These are phyloP conservation scores for Pythium sukuiense DNA, from an alignment of 352 stramenopile species.

Conservation along the genomic window DNA sequence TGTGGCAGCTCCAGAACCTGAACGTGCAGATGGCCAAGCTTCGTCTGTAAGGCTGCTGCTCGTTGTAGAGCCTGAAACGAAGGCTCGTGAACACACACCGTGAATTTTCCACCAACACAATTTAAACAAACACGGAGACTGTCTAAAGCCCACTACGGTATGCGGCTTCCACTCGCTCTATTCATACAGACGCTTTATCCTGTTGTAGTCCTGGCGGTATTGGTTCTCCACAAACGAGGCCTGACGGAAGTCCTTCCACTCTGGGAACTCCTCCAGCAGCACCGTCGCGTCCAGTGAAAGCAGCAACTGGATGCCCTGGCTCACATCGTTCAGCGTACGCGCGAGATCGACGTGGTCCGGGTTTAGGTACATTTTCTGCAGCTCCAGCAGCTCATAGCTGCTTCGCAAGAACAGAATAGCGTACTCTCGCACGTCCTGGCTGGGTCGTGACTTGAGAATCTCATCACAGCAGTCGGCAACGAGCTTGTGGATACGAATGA, in stretches of 20 bases:
- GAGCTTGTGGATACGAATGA: constrained; percentile 90
- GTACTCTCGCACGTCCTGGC: constrained; percentile 75
- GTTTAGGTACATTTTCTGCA: constrained; percentile 84
- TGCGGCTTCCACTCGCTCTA: constrained; percentile 28
- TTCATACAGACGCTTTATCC: constrained; percentile 92
- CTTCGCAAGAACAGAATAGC: constrained; percentile 87
- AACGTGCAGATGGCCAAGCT: constrained; percentile 83
- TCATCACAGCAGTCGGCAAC: constrained; percentile 90
- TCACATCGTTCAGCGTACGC: constrained; percentile 90
- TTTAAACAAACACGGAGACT: background rate
- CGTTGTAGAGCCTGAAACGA: background rate
- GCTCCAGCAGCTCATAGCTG: constrained; percentile 84
- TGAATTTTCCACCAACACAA: background rate
- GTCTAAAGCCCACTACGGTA: no score
- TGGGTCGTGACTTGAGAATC: constrained; percentile 63
- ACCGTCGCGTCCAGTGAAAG: constrained; percentile 84
- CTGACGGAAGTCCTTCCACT: constrained; percentile 86
- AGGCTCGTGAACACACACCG: background rate
- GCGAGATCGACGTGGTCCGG: constrained; percentile 91
- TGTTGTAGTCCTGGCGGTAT: constrained; percentile 88
- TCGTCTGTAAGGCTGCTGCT: constrained; percentile 44
- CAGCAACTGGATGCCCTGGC: constrained; percentile 89
- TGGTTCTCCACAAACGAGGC: constrained; percentile 89
- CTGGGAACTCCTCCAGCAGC: constrained; percentile 82
- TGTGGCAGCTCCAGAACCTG: constrained; percentile 75